Base-by-base conservation (phyloP, 2,329 filamentous ascomycete genomes). In the Colletotrichum horii region DNA sequence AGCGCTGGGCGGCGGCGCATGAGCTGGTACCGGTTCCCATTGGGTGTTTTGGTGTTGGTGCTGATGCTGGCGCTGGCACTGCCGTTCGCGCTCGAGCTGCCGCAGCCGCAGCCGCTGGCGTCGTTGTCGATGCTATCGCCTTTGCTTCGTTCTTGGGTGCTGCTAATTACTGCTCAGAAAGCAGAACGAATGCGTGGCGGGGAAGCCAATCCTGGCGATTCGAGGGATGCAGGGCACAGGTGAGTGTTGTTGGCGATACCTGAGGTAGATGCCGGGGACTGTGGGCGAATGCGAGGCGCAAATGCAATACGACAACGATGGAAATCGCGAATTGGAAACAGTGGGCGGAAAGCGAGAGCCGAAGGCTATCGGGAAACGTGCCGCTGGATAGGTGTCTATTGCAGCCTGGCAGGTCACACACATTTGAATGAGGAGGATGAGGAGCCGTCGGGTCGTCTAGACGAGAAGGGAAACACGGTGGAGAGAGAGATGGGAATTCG, bases 71-170 rank as follows among this genome's bases (percentile, higher is more conserved):
- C 43, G 43, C 43, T 22, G 66, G 32, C 43, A 58, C 26, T 43
- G 69, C 69, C 56, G 69, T 64, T 72, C 61, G 61, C 68, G 72
- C 72, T 66, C 61, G 36, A 22, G 52, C 68, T 71, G 48, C 52
- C 67, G 71, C 48, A 58, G 72, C 67, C 66, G 66, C 66, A 36
- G 56, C 72, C 61, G 67, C 36, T 66, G 69, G 60, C 55, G 66
- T 28, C 19, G 52, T 69, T 30, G 24, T 38, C 36, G 56, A 38
- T 55, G 65, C 28, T 26, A 60, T 24, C 43, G 56, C 32, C 32
- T 36, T 66, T 19, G 12, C 16, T 58, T 60, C 58, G 28, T 56
- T 52, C 16, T 58, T 69, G 24, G 34, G 36, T 68, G 32, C 38
- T 43, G n/a, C n/a, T 52, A n/a, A 19, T 48, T 52, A n/a, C 11